Percentiles rank a stretch among this genome's conserved stretches.
Evolutionary conservation across 768 basidiomycete genomes (phyloP).

Genomic region (Dentipellis sp.): DNA sequence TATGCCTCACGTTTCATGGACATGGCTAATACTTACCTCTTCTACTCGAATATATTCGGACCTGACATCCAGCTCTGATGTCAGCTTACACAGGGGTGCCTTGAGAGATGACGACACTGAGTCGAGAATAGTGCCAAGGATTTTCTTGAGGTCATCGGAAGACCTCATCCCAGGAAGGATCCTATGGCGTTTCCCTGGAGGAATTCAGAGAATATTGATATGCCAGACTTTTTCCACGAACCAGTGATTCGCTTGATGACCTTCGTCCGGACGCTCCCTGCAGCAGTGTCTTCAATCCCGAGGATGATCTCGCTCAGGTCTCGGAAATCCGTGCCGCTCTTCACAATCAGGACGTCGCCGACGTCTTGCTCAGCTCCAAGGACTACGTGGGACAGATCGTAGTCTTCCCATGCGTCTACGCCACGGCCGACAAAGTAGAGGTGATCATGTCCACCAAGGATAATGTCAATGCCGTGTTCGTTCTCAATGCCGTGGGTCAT

Average conservation of each 20-base stretch:
- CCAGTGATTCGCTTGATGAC: conserved; percentile 57
- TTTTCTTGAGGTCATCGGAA: conserved; percentile 35
- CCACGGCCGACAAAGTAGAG: conserved; percentile 68
- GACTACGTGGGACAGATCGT: conserved; percentile 38
- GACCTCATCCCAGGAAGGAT: conserved; percentile 45
- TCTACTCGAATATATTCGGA: conserved; percentile 65
- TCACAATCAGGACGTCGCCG: conserved; percentile 65
- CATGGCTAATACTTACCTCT: conserved; percentile 39
- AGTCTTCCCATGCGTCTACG: conserved; percentile 55
- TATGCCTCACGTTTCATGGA: not conserved
- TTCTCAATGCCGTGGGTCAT: conserved; percentile 29
- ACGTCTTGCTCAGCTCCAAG: conserved; percentile 66
- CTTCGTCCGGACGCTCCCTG: conserved; percentile 54
- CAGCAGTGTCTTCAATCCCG: conserved; percentile 48
- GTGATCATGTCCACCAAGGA: conserved; percentile 89
- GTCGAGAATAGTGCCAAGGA: conserved; percentile 56
- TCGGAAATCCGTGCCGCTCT: conserved; percentile 86
- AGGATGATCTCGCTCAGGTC: conserved; percentile 73
- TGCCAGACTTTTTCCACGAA: conserved; percentile 17
- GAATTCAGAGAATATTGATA: not conserved
- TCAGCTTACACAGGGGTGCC: conserved; percentile 66
- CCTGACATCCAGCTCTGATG: conserved; percentile 60
- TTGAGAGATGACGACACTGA: conserved; percentile 63
- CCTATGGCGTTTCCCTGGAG: conserved; percentile 54
- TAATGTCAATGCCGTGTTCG: conserved; percentile 71